Base-by-base conservation (phyloP, 176 grass and related monocot genomes). In the Poa annua region DNA sequence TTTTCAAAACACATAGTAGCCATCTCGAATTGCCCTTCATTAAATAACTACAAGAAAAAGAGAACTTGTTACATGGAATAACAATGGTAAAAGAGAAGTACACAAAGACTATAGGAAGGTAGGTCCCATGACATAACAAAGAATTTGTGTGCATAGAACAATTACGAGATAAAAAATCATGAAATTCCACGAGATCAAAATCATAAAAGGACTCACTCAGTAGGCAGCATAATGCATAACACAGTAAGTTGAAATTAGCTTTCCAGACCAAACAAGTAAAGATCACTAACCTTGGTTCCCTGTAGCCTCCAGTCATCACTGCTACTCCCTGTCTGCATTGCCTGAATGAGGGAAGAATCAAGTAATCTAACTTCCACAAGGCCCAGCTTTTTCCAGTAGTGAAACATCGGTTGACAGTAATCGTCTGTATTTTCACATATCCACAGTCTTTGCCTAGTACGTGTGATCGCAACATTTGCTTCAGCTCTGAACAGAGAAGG, bases 1-100 rank as follows among this genome's bases (percentile, higher is more conserved):
- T 92, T 94, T 75, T 92, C 95, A 62, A 97, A 97, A 49, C 95
- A 97, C 88, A 97, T 85, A n/a, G 80, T 91, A 11, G 94, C 94
- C 76, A 94, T 91, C 77, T 97, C 94, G 88, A 88, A 97, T 41
- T 94, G 89, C 22, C 66, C 73, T 72, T 97, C 89, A 49, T 94
- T 88, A 26, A 97, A 97, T 39, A 97, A 65, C 94, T 97, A 83
- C 6, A 81, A 6, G 15, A 81, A 77, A 61, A 71, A 4, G 82
- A 39, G 17, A 11, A 77, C 2, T 55, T 74, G 24, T 88, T 73
- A 77, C 8, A 71, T 59, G 0, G 10, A 73, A 12, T 20, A 48
- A 44, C 13, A 81, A 45, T 11, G 9, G 3, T 4, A 56, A 14
- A 38, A 33, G 60, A 77, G 8, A 54, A 77, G n/a, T 62, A 16